Evolutionary conservation across 495 filamentous ascomycete genomes (phyloP).

Genomic region (Neurospora cerealis): DNA sequence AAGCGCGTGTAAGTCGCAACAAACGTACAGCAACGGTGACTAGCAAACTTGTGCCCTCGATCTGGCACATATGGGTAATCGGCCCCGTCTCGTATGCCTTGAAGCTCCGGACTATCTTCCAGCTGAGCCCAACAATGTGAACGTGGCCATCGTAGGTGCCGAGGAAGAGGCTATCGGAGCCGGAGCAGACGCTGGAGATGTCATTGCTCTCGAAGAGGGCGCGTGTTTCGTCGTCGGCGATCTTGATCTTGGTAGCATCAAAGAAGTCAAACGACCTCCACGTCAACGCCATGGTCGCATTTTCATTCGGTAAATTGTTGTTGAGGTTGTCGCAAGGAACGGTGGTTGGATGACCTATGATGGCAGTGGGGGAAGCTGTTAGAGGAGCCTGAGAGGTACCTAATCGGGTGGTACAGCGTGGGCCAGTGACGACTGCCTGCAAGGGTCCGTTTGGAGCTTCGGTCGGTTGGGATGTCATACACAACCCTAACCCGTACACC

Average conservation of each 20-base stretch:
- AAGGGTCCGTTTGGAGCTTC: slow-evolving; percentile 1
- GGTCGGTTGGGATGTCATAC: not conserved
- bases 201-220: slow-evolving; percentile 39
- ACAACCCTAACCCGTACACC: slow-evolving; percentile 2
- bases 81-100: slow-evolving; percentile 66
- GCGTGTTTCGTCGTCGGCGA: slow-evolving; percentile 56
- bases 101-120: slow-evolving; percentile 82
- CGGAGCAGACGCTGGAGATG: slow-evolving; percentile 58
- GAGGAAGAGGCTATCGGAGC: slow-evolving; percentile 83
- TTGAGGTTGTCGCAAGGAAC: not conserved
- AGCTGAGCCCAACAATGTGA: slow-evolving; percentile 73
- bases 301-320: slow-evolving; percentile 4
- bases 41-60: slow-evolving; percentile 76
- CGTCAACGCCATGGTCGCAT: slow-evolving; percentile 36
- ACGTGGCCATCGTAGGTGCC: slow-evolving; percentile 76
- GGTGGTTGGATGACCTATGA: not conserved
- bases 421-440: slow-evolving; percentile 2
- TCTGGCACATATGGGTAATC: slow-evolving; percentile 92
- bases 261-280: slow-evolving; percentile 99
- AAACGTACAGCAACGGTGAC: slow-evolving; percentile 60
- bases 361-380: not conserved
- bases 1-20: not conserved
- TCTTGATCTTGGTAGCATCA: slow-evolving; percentile 77
- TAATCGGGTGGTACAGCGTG: not conserved
- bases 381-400: not conserved